Percentiles rank a stretch among this genome's conserved stretches.
Evolutionary conservation across 768 basidiomycete genomes (phyloP).

Genomic region (Boletus subparvulus): DNA sequence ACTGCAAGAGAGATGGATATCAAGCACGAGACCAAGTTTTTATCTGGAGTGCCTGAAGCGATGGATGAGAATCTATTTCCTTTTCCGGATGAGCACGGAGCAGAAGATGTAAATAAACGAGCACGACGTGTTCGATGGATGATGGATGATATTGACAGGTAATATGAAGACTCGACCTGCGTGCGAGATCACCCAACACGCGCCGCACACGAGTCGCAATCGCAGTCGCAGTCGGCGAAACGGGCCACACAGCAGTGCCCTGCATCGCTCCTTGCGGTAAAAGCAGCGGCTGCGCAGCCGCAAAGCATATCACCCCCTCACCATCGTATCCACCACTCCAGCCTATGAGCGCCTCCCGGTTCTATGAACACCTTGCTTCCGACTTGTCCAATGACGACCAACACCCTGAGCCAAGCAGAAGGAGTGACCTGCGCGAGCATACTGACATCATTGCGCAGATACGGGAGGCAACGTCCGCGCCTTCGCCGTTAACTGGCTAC

Average conservation of each 20-base stretch:
- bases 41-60: too few species aligned
- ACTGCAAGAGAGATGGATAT: background rate
- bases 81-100: background rate
- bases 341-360: constrained; percentile 30
- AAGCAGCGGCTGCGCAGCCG: constrained; percentile 7
- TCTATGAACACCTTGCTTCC: constrained; percentile 31
- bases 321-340: constrained; percentile 7
- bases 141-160: too few species aligned
- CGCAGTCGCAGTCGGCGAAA: constrained; percentile 1
- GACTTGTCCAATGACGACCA: constrained; percentile 15
- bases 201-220: constrained; percentile 14
- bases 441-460: constrained; percentile 40
- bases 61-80: background rate
- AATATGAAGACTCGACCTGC: too few species aligned
- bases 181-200: constrained; percentile 10
- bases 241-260: constrained; percentile 13
- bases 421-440: constrained; percentile 6
- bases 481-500: constrained; percentile 44
- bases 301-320: constrained; percentile 2
- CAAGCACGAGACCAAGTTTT: too few species aligned
- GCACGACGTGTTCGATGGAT: too few species aligned
- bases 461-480: constrained; percentile 45
- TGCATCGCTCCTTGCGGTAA: constrained; percentile 7
- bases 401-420: constrained; percentile 8
- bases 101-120: too few species aligned